Base-by-base conservation (phyloP, 2,329 filamentous ascomycete species). In the Chalaropsis thielavioides region DNA sequence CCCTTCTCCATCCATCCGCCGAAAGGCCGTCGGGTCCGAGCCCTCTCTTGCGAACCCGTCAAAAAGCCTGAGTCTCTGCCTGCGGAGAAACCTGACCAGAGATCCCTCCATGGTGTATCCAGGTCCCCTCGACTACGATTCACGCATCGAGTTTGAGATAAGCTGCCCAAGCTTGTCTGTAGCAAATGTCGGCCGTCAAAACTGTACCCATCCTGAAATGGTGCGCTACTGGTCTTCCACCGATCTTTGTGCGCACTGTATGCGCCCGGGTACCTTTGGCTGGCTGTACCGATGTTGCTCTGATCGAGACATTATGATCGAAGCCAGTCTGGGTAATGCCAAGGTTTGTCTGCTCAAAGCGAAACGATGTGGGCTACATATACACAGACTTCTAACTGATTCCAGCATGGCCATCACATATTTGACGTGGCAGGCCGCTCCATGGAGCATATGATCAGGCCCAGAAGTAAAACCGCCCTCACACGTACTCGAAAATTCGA, bases 271-370 rank as follows among this genome's bases (percentile, higher is more conserved):
- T 0, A 74, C 78, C 17, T 78, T 86, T 63, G 87, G 88, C 31
- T 94, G 87, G 82, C 75, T 94, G 24, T 94, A 89, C 73, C 78
- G 81, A 67, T 94, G 90, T 73, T 81, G 79, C 13, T 83, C 89
- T 71, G 88, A 91, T 69, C 76, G 76, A 11, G 78, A 82, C 38
- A 74, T 76, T 61, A 69, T 75, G 59, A 72, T 74, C 27, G 75
- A 75, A 63, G 62, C 46, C 19, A 56, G 46, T 69, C 71, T 49
- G 68, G 70, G 6, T 67, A 70, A 43, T 69, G 67, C 15, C 68
- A 70, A 64, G 68, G 71, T 67, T 68, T 70, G 67, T 62, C 64
- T 44, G 67, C 68, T 63, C 46, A 27, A 22, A 2, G 46, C 24
- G 19, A 1, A 24, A 43, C 64, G 58, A 46, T 17, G 38, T 19